Evolutionary conservation across 2,329 filamentous ascomycete genomes (phyloP).

Genomic region (Penicillium sp.): DNA sequence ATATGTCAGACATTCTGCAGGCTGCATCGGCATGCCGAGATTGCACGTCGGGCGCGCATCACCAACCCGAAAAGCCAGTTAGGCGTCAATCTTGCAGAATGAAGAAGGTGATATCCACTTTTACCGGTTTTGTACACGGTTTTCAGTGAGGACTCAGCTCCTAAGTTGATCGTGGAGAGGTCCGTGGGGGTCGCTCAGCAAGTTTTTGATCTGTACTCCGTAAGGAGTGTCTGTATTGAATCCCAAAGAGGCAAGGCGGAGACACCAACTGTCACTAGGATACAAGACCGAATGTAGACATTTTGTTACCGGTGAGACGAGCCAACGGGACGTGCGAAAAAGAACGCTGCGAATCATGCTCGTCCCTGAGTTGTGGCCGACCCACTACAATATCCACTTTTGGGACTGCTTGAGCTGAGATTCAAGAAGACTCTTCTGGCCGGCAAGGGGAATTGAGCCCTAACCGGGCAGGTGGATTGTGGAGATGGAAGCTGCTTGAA

Average conservation of each 20-base stretch:
- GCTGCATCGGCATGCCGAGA: conserved; percentile 11
- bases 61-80: conserved; percentile 3
- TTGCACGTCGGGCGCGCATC: conserved; percentile 7
- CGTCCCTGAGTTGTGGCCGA: conserved; percentile 1
- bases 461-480: conserved; percentile 8
- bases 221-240: background rate
- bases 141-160: background rate
- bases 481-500: conserved; percentile 4
- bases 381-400: conserved; percentile 14
- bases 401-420: conserved; percentile 16
- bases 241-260: conserved; percentile 6
- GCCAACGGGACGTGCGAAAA: conserved; percentile 1
- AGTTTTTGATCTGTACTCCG: background rate
- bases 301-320: conserved; percentile 20
- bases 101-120: conserved; percentile 3
- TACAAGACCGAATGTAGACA: background rate
- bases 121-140: background rate
- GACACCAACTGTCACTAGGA: background rate
- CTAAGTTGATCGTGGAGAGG: background rate
- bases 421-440: conserved; percentile 16
- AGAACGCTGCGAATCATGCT: conserved; percentile 13
- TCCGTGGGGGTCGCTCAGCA: conserved; percentile 6
- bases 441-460: conserved; percentile 1
- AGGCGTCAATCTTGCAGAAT: conserved; percentile 4
- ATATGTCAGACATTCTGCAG: background rate